Conservation (phyloP, 2,329 filamentous ascomycete genomes). For the Fusarium albosuccineum region DNA sequence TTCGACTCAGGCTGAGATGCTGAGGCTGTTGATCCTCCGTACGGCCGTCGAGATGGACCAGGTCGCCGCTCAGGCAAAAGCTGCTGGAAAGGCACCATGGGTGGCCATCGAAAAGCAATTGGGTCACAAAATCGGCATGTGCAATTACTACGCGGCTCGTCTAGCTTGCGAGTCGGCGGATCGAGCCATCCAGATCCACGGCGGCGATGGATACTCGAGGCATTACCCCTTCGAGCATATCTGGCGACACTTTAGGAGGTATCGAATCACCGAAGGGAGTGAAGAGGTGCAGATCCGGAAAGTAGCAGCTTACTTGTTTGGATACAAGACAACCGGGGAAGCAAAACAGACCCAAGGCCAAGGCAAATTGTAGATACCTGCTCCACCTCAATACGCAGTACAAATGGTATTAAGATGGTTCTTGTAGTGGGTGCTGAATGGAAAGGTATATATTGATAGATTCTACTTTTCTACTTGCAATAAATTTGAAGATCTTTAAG, state of each 20-base stretch:
- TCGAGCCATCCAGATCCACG: slow-evolving; percentile 35
- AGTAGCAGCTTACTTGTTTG: slow-evolving; percentile 31
- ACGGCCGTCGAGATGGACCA: slow-evolving; percentile 33
- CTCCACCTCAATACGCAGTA: too few species aligned
- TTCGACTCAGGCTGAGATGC: slow-evolving; percentile 31
- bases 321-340: slow-evolving; percentile 21
- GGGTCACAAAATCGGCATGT: slow-evolving; percentile 37
- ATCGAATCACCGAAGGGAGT: slow-evolving; percentile 35
- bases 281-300: slow-evolving; percentile 37
- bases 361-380: too few species aligned
- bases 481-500: too few species aligned
- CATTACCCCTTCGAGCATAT: slow-evolving; percentile 36
- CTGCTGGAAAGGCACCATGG: slow-evolving; percentile 19
- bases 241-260: slow-evolving; percentile 34
- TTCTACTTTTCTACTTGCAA: too few species aligned
- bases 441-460: too few species aligned
- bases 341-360: background rate
- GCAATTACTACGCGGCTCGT: slow-evolving; percentile 36
- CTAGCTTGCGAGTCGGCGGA: slow-evolving; percentile 31
- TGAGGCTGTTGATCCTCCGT: slow-evolving; percentile 30
- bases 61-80: slow-evolving; percentile 1
- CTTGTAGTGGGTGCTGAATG: too few species aligned
- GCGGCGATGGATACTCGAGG: slow-evolving; percentile 33
- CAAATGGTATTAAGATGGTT: too few species aligned
- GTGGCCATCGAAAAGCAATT: slow-evolving; percentile 34